Evolutionary conservation across 768 basidiomycete species (phyloP).

Genomic region (Termitomyces sp.): DNA sequence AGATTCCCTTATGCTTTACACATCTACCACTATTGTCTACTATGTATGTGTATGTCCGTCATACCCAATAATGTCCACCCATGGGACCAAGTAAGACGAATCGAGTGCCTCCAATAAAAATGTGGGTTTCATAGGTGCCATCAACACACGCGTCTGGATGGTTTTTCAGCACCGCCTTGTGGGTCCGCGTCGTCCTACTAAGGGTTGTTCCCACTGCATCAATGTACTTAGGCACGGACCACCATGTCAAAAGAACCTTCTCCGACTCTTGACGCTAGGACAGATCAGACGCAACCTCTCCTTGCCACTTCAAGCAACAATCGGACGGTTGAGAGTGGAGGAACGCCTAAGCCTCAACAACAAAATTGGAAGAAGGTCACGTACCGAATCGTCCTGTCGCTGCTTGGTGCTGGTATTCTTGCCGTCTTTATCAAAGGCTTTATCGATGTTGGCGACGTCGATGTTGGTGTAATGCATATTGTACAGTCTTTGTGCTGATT

Average conservation of each 20-base stretch:
- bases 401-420: constrained; percentile 32
- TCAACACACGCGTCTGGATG: neutral
- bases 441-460: constrained; percentile 60
- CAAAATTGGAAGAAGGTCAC: constrained; percentile 20
- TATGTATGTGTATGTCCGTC: neutral
- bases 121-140: too few relatives aligned
- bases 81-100: neutral
- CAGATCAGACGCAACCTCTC: neutral
- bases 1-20: neutral
- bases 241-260: neutral
- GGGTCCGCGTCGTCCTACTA: neutral
- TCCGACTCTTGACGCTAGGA: neutral
- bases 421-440: constrained; percentile 63
- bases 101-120: neutral
- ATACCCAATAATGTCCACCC: neutral
- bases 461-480: constrained; percentile 37
- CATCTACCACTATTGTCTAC: neutral
- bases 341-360: neutral
- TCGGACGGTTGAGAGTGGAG: neutral
- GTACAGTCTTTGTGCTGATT: neutral
- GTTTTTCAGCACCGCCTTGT: neutral
- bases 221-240: neutral
- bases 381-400: constrained; percentile 26
- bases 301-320: neutral
- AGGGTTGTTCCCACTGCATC: neutral